These are phyloP conservation scores for Ceratocystis cacaofunesta DNA, from an alignment of 2,329 filamentous ascomycete genomes.

Conservation along the genomic window DNA sequence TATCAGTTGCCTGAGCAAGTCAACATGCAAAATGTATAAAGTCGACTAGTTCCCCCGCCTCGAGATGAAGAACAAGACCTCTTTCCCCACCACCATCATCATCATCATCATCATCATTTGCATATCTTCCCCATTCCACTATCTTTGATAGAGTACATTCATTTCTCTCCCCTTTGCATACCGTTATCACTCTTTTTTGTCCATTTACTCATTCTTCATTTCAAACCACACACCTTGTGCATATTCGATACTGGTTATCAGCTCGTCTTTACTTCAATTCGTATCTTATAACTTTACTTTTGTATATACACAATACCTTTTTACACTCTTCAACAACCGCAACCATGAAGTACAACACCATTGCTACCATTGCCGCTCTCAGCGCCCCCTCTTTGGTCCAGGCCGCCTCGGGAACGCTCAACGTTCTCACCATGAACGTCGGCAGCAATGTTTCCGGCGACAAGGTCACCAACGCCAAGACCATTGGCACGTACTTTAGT, in stretches of 20 bases:
- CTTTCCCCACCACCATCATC: not conserved
- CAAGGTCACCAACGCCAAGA: conserved; percentile 41
- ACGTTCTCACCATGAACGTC: conserved; percentile 42
- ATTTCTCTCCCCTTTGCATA: not conserved
- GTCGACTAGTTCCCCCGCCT: not conserved
- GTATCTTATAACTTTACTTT: not conserved
- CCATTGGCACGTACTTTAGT: conserved; percentile 42
- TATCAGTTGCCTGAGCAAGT: too few species aligned
- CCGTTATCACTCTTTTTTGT: too few species aligned
- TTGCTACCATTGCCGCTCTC: conserved; percentile 8
- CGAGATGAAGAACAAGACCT: too few species aligned
- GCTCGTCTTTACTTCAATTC: not conserved
- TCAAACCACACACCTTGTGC: not conserved
- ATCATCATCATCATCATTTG: not conserved
- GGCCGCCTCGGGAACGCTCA: conserved; percentile 28
- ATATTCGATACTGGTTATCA: not conserved
- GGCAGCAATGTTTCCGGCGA: conserved; percentile 47
- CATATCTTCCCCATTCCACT: not conserved
- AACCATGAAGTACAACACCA: conserved; percentile 15
- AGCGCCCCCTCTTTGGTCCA: conserved; percentile 12
- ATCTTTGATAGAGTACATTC: conserved; percentile 4
- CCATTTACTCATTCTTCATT: not conserved
- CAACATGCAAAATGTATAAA: not conserved
- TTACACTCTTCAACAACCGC: not conserved
- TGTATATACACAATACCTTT: not conserved